Percentiles rank a stretch among this genome's conserved stretches.
These are phyloP conservation scores for Kwoniella shivajii DNA, from an alignment of 1,284 basidiomycete genomes.

Conservation along the genomic window DNA sequence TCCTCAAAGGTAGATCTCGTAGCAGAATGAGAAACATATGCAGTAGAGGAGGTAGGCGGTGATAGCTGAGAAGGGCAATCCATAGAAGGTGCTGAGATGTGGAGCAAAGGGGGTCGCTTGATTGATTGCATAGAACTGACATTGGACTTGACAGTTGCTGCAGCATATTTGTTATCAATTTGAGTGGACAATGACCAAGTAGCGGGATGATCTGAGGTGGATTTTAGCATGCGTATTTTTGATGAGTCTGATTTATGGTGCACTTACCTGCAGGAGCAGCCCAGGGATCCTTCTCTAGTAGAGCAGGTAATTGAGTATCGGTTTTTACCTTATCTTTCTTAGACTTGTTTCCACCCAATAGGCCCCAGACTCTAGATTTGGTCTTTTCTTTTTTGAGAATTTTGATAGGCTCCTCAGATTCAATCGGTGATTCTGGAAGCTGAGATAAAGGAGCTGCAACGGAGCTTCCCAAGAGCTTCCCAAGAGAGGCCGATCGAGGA, in stretches of 20 bases:
- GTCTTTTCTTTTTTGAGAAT: slow-evolving; percentile 40
- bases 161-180: slow-evolving; percentile 22
- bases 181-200: slow-evolving; percentile 9
- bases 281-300: slow-evolving; percentile 9
- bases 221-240: no score
- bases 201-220: background rate
- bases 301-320: background rate
- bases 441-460: slow-evolving; percentile 4
- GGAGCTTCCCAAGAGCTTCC: slow-evolving; percentile 12
- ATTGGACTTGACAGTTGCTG: slow-evolving; percentile 11
- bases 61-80: slow-evolving; percentile 1
- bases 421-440: slow-evolving; percentile 8
- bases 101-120: slow-evolving; percentile 20
- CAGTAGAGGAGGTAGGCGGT: background rate
- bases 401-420: slow-evolving; percentile 7
- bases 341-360: slow-evolving; percentile 32
- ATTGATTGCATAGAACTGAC: slow-evolving; percentile 5
- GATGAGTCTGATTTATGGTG: background rate
- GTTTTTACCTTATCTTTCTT: slow-evolving; percentile 28
- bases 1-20: background rate
- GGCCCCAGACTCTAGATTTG: slow-evolving; percentile 43
- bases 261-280: slow-evolving; percentile 4
- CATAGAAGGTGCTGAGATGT: slow-evolving; percentile 28
- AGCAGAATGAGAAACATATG: background rate
- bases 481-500: slow-evolving; percentile 24